Evolutionary conservation across 2,329 filamentous ascomycete genomes (phyloP).

Genomic region (Arthrobotrys megalospora): DNA sequence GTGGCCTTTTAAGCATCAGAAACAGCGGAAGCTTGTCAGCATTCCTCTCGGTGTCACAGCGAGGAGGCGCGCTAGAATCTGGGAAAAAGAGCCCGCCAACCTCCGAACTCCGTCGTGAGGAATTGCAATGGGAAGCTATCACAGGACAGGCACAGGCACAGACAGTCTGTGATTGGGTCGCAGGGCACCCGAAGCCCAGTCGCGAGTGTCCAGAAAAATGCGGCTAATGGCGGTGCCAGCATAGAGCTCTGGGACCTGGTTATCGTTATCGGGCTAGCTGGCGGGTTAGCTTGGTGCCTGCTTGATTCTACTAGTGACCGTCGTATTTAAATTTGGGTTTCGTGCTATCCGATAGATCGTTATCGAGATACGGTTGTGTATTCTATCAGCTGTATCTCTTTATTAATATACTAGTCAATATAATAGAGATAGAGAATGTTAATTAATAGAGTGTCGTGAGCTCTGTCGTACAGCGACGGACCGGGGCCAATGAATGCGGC

Average conservation of each 20-base stretch:
- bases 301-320: conserved; percentile 7
- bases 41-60: conserved; percentile 55
- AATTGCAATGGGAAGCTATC: conserved; percentile 27
- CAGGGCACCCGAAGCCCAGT: conserved; percentile 37
- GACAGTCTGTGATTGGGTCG: conserved; percentile 44
- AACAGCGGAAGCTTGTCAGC: conserved; percentile 41
- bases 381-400: no score
- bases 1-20: conserved; percentile 32
- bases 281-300: background rate
- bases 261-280: conserved; percentile 42
- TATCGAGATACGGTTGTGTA: background rate
- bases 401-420: no score
- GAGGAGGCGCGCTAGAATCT: conserved; percentile 32
- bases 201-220: conserved; percentile 10
- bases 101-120: conserved; percentile 53
- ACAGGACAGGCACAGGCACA: conserved; percentile 2
- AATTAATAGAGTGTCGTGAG: no score
- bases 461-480: no score
- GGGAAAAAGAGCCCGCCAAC: conserved; percentile 35
- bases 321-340: no score
- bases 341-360: no score
- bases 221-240: conserved; percentile 52
- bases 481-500: no score
- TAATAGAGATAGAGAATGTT: background rate
- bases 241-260: conserved; percentile 29